Percentiles rank a stretch among this genome's conserved stretches.
phyloP scores from a whole-genome alignment of 1,284 basidiomycete genomes.

The Cystobasidium pallidum region DNA sequence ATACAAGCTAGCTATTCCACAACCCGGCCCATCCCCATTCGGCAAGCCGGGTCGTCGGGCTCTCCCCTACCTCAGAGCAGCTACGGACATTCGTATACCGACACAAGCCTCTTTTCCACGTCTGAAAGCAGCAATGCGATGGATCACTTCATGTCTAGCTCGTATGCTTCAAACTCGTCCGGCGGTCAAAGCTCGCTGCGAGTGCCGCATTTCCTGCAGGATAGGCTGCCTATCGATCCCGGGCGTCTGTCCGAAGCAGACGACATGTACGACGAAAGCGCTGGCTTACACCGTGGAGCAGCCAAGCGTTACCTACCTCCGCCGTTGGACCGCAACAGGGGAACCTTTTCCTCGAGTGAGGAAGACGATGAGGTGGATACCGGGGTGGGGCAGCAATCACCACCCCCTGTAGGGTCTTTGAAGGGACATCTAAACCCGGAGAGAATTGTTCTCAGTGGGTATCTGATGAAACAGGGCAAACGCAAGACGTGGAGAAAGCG shows the following conservation, averaged over 20 bases:
- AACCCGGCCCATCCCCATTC: conserved; percentile 28
- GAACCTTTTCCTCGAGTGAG: conserved; percentile 27
- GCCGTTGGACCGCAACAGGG: not conserved
- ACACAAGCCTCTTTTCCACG: conserved; percentile 23
- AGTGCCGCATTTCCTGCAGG: not conserved
- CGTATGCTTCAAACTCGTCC: conserved; percentile 27
- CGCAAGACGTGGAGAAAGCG: conserved; percentile 91
- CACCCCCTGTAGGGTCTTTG: conserved; percentile 56
- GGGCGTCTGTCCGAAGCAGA: conserved; percentile 12
- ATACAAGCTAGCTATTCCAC: conserved; percentile 19
- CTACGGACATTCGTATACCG: conserved; percentile 25
- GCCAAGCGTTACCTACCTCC: not conserved
- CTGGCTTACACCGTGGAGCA: not conserved
- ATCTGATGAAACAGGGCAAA: conserved; percentile 90
- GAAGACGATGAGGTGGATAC: conserved; percentile 27
- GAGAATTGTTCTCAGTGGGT: conserved; percentile 81
- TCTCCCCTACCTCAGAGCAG: conserved; percentile 2
- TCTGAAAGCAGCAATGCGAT: conserved; percentile 34
- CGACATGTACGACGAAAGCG: conserved; percentile 24
- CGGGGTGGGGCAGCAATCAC: not conserved
- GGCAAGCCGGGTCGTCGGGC: conserved; percentile 13
- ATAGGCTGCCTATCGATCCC: conserved; percentile 13
- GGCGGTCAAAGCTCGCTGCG: conserved; percentile 12
- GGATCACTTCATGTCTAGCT: conserved; percentile 24
- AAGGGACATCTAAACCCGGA: conserved; percentile 58